Base-by-base conservation (phyloP, 371 early-diverging fungal species). In the Mucor racemosus region DNA sequence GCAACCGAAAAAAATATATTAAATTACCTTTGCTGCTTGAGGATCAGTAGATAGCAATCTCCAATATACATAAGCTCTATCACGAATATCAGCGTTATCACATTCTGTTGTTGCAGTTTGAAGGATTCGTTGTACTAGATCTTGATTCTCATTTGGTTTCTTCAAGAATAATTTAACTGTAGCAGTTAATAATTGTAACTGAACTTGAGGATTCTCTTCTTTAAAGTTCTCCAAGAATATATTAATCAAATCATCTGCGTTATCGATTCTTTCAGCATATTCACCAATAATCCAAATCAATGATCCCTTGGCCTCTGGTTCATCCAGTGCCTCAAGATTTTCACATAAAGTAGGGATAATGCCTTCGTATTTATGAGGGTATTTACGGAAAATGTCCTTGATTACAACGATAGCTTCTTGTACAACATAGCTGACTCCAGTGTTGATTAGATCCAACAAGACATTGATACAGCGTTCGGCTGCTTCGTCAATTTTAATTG, bases 201-300 rank as follows among this genome's bases (percentile, higher is more conserved):
- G 97, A 38, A 83, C 80, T 79, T 88, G 86, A 4, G 85, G 82
- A 56, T 88, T 89, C 59, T 91, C 90, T 69, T 87, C 85, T 35
- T 86, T 76, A 65, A 86, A 87, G 50, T 82, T 76, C 48, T 92
- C 92, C 63, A 91, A 75, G 76, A 92, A 94, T 4, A 83, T 82
- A 31, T 91, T 89, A 62, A 99, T 80, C 55, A 98, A 69, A 60
- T 91, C 95, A 61, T 86, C 85, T 0, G 96, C 91, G 70, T 95
- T 95, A 33, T 91, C 92, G 60, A 97, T 94, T 36, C 92, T 81
- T 68, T 96, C 96, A 5, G 96, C 94, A 73, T 97, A 96, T 77
- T 99, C 95, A 61, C 99, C 99, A 76, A 99, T 86, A 66, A 97
- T 96, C 97, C 97, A 97, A 69, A 97, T 92, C 77, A 97, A 78